These are phyloP conservation scores for Picochlorum sp. DNA, from an alignment of 139 green algal species.

Conservation along the genomic window DNA sequence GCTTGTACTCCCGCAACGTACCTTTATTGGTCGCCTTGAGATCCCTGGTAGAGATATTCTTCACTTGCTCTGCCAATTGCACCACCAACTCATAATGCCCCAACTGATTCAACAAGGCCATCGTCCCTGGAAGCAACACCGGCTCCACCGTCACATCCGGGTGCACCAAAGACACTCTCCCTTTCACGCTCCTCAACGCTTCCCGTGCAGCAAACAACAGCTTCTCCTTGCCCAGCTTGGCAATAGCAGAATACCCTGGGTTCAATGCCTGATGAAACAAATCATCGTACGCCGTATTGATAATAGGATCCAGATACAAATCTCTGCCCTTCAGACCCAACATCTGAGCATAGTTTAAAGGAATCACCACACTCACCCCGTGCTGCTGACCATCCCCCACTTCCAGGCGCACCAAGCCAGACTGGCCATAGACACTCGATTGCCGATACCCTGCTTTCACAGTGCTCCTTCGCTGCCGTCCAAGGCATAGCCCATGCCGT, in stretches of 20 bases:
- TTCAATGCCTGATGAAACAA: background rate
- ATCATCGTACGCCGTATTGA: conserved; percentile 7
- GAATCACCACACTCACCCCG: background rate
- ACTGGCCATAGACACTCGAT: too few relatives aligned
- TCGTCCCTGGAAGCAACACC: conserved; percentile 40
- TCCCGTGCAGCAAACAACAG: conserved; percentile 38
- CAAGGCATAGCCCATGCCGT: too few relatives aligned
- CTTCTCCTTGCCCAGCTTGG: conserved; percentile 24
- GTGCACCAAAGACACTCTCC: conserved; percentile 14
- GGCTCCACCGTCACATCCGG: conserved; percentile 29
- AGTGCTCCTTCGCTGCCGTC: too few relatives aligned
- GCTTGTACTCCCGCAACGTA: conserved; percentile 10
- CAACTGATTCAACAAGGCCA: conserved; percentile 53
- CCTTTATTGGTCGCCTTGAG: background rate
- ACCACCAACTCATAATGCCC: conserved; percentile 37
- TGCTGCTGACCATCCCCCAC: background rate
- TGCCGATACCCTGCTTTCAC: too few relatives aligned
- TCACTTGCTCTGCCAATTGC: conserved; percentile 18
- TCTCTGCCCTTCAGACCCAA: conserved; percentile 2
- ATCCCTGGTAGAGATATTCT: conserved; percentile 18
- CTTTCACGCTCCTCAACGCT: conserved; percentile 20
- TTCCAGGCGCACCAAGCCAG: background rate
- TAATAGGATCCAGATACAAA: conserved; percentile 7
- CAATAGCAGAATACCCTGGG: conserved; percentile 30
- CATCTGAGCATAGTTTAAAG: conserved; percentile 8